Percentiles rank a stretch among this genome's conserved stretches.
Evolutionary conservation across 768 basidiomycete genomes (phyloP).

Genomic region (Auriscalpium vulgare): DNA sequence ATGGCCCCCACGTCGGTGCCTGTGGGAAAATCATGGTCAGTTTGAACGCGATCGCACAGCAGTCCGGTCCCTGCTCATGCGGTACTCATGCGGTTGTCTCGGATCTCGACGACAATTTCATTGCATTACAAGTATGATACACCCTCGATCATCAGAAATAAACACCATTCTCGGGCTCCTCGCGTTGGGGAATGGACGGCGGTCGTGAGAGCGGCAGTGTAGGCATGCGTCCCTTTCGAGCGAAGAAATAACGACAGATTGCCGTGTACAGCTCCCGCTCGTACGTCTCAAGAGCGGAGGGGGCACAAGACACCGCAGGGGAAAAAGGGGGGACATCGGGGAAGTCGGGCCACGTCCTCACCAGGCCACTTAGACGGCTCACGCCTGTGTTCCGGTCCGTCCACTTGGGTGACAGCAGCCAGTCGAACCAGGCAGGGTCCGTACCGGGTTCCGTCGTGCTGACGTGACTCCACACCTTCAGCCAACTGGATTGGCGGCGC

Average conservation of each 20-base stretch:
- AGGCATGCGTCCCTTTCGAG: neutral
- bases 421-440: neutral
- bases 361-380: neutral
- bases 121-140: neutral
- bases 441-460: neutral
- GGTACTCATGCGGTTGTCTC: neutral
- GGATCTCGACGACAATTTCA: neutral
- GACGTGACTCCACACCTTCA: neutral
- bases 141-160: neutral
- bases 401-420: neutral
- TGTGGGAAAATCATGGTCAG: neutral
- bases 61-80: neutral
- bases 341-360: neutral
- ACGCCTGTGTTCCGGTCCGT: neutral
- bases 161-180: neutral
- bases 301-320: neutral
- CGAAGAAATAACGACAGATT: neutral
- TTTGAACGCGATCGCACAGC: neutral
- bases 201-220: neutral
- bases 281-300: neutral
- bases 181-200: neutral
- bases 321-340: neutral
- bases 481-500: neutral
- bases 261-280: neutral
- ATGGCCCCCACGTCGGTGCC: neutral